phyloP scores from a whole-genome alignment of 768 basidiomycete species.

The Suillus ampliporus region DNA sequence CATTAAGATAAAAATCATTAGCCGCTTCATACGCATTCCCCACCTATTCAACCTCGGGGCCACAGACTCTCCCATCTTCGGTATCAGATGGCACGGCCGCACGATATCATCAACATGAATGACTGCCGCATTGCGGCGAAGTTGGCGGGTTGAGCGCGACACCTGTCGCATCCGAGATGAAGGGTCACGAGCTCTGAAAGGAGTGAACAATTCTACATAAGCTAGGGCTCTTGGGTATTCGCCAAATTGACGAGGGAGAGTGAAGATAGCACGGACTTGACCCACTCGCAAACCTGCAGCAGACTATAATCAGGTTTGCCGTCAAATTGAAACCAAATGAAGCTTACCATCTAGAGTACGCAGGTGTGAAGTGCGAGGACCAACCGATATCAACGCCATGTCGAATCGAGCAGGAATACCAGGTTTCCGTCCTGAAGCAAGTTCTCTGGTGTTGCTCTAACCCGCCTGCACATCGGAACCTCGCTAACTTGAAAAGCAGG shows the following conservation, averaged over 20 bases:
- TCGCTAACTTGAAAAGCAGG: background rate
- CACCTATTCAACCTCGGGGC: slow-evolving; percentile 15
- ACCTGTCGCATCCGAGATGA: slow-evolving; percentile 1
- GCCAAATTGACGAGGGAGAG: slow-evolving; percentile 6
- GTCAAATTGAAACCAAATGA: no score
- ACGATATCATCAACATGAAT: slow-evolving; percentile 7
- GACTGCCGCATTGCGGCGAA: slow-evolving; percentile 4
- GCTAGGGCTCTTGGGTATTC: slow-evolving; percentile 19
- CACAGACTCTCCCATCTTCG: slow-evolving; percentile 22
- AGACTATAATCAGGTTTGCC: background rate
- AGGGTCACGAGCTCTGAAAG: slow-evolving; percentile 12
- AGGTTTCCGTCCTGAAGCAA: background rate
- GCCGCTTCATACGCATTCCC: slow-evolving; percentile 5
- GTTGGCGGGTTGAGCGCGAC: slow-evolving; percentile 10
- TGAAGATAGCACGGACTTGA: slow-evolving; percentile 13
- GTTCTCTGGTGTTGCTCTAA: slow-evolving; percentile 5
- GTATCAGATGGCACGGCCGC: slow-evolving; percentile 12
- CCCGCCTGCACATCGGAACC: background rate
- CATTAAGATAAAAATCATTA: slow-evolving; percentile 10
- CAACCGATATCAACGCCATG: background rate
- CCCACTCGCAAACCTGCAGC: slow-evolving; percentile 15
- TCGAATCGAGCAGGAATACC: slow-evolving; percentile 4
- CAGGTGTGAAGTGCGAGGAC: no score
- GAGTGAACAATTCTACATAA: slow-evolving; percentile 33
- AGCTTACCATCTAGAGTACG: no score